Base-by-base conservation (phyloP, 2,329 filamentous ascomycete genomes). In the Lithohypha guttulata region DNA sequence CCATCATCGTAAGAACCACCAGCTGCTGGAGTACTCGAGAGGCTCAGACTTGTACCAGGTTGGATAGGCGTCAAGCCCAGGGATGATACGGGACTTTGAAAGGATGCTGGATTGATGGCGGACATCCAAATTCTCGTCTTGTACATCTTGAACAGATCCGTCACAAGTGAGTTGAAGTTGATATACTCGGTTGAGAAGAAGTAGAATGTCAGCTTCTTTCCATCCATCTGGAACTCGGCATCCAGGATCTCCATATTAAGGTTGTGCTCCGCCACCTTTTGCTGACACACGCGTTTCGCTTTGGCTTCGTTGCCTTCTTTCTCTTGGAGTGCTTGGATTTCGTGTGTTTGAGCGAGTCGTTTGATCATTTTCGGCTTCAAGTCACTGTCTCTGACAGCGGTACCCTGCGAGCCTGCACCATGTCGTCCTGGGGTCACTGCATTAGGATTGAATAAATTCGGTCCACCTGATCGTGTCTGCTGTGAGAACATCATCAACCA, bases 41-140 rank as follows among this genome's bases (percentile, higher is more conserved):
- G 26, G n/a, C 26, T 19, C n/a, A 18, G 43, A 39, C 37, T 30
- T 19, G 45, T 39, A 13, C 40, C 35, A n/a, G 41, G 39, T 21
- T 50, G 50, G 8, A 43, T 40, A 15, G 79, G 76, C 56, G 80
- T 78, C 15, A 86, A 66, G 18, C 81, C 81, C 9, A 51, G 46
- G 4, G 50, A 51, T 34, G 84, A 68, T 2, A 77, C 77, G 13
- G 83, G 81, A 46, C 79, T 87, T 17, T 83, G 83, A 59, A 96
- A 95, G 0, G 89, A 95, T 4, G 89, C 91, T 6, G 91, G 91
- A 58, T 98, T 98, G 60, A 98, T 93, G 3, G 91, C 91, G 3
- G 89, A 96, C 84, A 98, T 94, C 91, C 91, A 98, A 54, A 98
- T 98, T 52, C 93, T 78, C 15, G 89, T 94, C 68, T 98, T 98